These are phyloP conservation scores for Colletotrichum viniferum DNA, from an alignment of 2,329 filamentous ascomycete genomes.

Conservation along the genomic window DNA sequence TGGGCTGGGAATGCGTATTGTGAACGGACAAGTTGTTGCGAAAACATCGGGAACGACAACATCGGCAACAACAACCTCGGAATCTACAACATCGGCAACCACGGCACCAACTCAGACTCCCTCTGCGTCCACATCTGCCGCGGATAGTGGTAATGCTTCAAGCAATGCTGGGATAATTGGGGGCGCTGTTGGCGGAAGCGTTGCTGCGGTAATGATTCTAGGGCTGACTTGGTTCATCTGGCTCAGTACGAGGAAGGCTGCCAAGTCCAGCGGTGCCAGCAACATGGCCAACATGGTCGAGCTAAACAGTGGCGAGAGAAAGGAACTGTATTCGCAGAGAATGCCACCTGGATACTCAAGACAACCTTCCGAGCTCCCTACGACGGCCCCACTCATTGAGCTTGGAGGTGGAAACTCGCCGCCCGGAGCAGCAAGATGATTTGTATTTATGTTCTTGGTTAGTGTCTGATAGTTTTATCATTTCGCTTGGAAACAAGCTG, in stretches of 20 bases:
- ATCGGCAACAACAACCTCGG: neutral
- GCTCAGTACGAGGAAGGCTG: neutral
- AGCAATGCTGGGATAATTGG: neutral
- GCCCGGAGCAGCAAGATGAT: neutral
- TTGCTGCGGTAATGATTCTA: neutral
- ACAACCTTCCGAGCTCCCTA: neutral
- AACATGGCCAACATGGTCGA: neutral
- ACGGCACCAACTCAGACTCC: neutral
- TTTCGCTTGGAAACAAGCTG: fast-evolving
- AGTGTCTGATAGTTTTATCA: neutral
- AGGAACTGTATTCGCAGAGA: neutral
- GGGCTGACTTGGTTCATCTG: neutral
- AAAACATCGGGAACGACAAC: neutral
- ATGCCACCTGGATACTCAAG: neutral
- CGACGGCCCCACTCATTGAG: neutral
- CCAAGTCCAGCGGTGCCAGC: neutral
- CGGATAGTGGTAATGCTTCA: neutral
- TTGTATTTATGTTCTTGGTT: neutral
- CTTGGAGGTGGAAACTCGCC: neutral
- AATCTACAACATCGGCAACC: neutral
- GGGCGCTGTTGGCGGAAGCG: neutral
- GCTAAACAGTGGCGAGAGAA: neutral
- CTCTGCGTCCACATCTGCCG: neutral
- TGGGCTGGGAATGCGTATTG: neutral
- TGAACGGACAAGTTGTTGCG: neutral